These are phyloP conservation scores for Lasiodiplodia hormozganensis DNA, from an alignment of 2,329 filamentous ascomycete species.

Conservation along the genomic window DNA sequence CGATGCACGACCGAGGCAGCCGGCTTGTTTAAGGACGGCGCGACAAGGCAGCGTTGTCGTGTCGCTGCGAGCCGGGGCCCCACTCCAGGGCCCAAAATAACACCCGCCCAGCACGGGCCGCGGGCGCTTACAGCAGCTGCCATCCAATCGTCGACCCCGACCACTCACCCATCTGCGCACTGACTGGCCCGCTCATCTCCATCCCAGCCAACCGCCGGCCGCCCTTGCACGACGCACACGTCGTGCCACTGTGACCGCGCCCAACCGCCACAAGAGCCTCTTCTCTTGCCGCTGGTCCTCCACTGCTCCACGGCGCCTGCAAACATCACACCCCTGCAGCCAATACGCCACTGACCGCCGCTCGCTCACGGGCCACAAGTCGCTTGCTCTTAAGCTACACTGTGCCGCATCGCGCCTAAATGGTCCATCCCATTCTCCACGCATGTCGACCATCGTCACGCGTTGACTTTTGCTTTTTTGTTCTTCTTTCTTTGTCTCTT, in stretches of 20 bases:
- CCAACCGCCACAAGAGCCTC: constrained; percentile 25
- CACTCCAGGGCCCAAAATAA: constrained; percentile 22
- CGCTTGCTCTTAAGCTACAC: constrained; percentile 18
- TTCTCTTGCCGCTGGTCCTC: constrained; percentile 20
- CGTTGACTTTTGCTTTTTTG: not conserved
- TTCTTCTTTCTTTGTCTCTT: constrained; percentile 9
- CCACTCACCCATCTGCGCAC: not conserved
- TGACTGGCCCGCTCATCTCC: constrained; percentile 17
- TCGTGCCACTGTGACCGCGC: constrained; percentile 18
- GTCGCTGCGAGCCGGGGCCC: not conserved
- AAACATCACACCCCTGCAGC: constrained; percentile 12
- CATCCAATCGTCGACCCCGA: constrained; percentile 9
- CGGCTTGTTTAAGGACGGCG: not conserved
- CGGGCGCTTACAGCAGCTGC: constrained; percentile 26
- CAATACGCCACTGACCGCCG: constrained; percentile 26
- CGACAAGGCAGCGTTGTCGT: constrained; percentile 8
- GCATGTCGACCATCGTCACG: constrained; percentile 26
- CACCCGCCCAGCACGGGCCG: constrained; percentile 16
- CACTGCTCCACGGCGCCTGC: not conserved
- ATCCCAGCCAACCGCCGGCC: constrained; percentile 7
- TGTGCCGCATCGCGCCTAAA: constrained; percentile 11
- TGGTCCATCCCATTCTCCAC: constrained; percentile 22
- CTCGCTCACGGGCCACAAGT: constrained; percentile 15
- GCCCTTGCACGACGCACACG: constrained; percentile 12
- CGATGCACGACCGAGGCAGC: constrained; percentile 17